These are phyloP conservation scores for Mytilinidion resinicola DNA, from an alignment of 495 filamentous ascomycete species.

Conservation along the genomic window DNA sequence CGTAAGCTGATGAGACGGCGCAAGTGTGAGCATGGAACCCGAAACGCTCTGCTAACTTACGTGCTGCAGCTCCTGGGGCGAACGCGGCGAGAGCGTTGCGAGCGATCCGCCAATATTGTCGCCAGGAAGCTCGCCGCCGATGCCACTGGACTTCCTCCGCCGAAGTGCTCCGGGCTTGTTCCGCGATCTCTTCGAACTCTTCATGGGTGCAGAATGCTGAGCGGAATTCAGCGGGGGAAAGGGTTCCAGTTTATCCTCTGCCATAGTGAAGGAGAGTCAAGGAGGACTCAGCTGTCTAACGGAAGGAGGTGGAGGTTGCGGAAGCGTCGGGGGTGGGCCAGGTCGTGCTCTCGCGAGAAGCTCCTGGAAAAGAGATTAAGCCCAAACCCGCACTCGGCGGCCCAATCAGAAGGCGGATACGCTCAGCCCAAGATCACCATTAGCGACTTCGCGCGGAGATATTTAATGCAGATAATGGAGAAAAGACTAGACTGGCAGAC, in stretches of 20 bases:
- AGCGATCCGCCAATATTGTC: constrained; percentile 24
- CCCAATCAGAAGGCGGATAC: too few species aligned
- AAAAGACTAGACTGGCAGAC: too few species aligned
- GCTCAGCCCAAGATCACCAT: too few species aligned
- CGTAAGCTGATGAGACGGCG: neutral
- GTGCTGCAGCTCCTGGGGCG: neutral
- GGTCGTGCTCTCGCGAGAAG: neutral
- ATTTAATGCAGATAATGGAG: too few species aligned
- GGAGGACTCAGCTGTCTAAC: too few species aligned
- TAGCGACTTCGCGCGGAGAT: too few species aligned
- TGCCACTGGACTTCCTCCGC: constrained; percentile 21
- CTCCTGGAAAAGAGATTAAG: too few species aligned
- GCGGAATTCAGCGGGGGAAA: constrained; percentile 19
- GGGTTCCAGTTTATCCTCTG: constrained; percentile 16
- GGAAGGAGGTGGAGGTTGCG: constrained; percentile 1
- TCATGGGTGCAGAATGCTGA: neutral
- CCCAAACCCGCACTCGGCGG: too few species aligned
- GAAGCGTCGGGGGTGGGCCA: neutral
- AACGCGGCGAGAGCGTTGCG: constrained; percentile 13
- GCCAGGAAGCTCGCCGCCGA: constrained; percentile 22
- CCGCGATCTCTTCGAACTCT: neutral
- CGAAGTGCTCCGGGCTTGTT: neutral
- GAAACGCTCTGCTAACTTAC: constrained; percentile 3
- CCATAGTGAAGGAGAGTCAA: constrained; percentile 7
- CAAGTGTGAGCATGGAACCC: neutral